Evolutionary conservation across 352 stramenopile genomes (phyloP).

Genomic region (Nothophytophthora sp.): DNA sequence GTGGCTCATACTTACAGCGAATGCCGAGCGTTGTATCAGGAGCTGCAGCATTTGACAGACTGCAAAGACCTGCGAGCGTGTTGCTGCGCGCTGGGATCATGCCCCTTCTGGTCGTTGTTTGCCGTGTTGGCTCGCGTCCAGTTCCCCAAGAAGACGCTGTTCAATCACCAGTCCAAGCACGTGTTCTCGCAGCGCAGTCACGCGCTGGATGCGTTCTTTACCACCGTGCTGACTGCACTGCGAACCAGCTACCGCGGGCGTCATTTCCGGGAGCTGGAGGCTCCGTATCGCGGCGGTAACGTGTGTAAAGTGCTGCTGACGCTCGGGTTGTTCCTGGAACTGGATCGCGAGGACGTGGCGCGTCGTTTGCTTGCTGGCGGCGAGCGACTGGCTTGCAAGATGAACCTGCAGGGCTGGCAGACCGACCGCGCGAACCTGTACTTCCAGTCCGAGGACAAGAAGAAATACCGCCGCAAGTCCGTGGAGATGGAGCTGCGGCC

Average conservation of each 20-base stretch:
- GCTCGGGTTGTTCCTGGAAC: slow-evolving; percentile 39
- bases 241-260: slow-evolving; percentile 28
- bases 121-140: slow-evolving; percentile 37
- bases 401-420: slow-evolving; percentile 51
- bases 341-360: slow-evolving; percentile 26
- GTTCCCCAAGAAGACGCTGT: slow-evolving; percentile 54
- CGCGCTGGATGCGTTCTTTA: slow-evolving; percentile 30
- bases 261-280: slow-evolving; percentile 30
- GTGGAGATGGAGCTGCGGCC: slow-evolving; percentile 14
- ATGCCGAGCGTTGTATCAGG: slow-evolving; percentile 47
- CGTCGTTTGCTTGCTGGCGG: slow-evolving; percentile 19
- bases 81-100: slow-evolving; percentile 50
- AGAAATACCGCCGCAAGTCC: slow-evolving; percentile 23
- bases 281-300: slow-evolving; percentile 6
- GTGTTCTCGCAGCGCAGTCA: slow-evolving; percentile 30
- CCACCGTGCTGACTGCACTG: slow-evolving; percentile 27
- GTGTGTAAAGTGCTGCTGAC: slow-evolving; percentile 41
- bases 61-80: slow-evolving; percentile 41
- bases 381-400: slow-evolving; percentile 24
- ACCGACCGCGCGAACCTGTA: slow-evolving; percentile 35
- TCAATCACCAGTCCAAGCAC: slow-evolving; percentile 40
- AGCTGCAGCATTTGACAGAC: slow-evolving; percentile 43
- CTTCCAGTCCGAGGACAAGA: slow-evolving; percentile 26
- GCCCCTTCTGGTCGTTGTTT: slow-evolving; percentile 63
- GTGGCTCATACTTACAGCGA: slow-evolving; percentile 54